These are phyloP conservation scores for Citrus mangshanensis DNA, from an alignment of 345 rosid genomes.

Conservation along the genomic window DNA sequence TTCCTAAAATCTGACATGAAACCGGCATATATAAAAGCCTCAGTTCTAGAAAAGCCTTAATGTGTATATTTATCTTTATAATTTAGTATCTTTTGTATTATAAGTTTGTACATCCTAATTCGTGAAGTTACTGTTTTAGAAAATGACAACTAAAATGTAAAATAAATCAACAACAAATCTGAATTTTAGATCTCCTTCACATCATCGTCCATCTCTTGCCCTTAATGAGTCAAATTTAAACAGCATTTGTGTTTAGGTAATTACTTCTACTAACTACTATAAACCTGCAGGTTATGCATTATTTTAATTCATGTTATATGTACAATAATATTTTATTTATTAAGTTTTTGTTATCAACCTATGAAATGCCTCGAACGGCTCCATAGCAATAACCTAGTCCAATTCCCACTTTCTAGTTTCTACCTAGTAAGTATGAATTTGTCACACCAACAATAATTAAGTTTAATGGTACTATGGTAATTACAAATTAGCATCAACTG, in stretches of 20 bases:
- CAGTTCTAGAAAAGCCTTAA: background rate
- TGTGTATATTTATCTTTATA: background rate
- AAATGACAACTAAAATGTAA: conserved; percentile 13
- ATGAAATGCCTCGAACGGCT: no score
- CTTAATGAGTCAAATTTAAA: conserved; percentile 13
- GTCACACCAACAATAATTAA: background rate
- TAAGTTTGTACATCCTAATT: no score
- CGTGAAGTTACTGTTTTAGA: background rate
- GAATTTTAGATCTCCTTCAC: conserved; percentile 23
- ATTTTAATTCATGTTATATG: background rate
- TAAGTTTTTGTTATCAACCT: background rate
- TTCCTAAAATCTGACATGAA: conserved; percentile 15
- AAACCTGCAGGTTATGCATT: background rate
- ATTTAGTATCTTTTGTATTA: no score
- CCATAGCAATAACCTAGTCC: no score
- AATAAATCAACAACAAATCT: conserved; percentile 15
- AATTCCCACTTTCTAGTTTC: no score
- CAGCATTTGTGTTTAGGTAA: background rate
- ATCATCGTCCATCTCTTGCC: conserved; percentile 4
- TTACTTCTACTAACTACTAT: background rate
- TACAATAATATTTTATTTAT: background rate
- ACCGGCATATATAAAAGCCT: background rate
- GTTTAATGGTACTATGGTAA: conserved; percentile 8
- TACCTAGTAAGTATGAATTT: no score
- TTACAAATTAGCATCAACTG: background rate